These are phyloP conservation scores for Malus fusca DNA, from an alignment of 306 rosid species.

Conservation along the genomic window DNA sequence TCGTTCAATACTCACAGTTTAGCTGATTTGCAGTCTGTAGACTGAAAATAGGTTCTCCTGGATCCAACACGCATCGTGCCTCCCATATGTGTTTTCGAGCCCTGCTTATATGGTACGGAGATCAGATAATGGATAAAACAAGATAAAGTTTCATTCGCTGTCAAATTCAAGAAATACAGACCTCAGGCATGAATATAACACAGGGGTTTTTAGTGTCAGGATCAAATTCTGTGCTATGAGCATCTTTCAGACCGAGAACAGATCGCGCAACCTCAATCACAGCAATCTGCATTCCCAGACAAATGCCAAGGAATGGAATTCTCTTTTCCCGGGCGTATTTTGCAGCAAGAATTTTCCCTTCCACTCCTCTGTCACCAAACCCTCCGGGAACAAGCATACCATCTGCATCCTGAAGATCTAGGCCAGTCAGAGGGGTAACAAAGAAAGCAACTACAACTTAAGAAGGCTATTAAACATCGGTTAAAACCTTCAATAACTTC, in stretches of 20 bases:
- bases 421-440: constrained; percentile 9
- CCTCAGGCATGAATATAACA: constrained; percentile 95
- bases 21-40: constrained; percentile 65
- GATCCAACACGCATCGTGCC: constrained; percentile 99
- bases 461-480: not conserved
- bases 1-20: constrained; percentile 57
- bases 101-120: constrained; percentile 33
- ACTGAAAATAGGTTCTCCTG: constrained; percentile 74
- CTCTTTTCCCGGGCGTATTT: constrained; percentile 72
- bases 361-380: constrained; percentile 86
- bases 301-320: constrained; percentile 84
- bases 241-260: constrained; percentile 69
- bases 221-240: constrained; percentile 80
- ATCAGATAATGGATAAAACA: constrained; percentile 9
- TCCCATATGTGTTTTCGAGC: constrained; percentile 94
- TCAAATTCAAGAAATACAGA: constrained; percentile 8
- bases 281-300: constrained; percentile 92
- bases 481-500: constrained; percentile 41
- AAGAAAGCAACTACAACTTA: not conserved
- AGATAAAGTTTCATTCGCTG: not conserved
- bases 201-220: constrained; percentile 68
- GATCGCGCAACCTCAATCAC: constrained; percentile 84
- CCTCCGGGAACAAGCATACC: constrained; percentile 97
- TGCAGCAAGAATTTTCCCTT: constrained; percentile 92
- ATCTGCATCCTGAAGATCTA: constrained; percentile 67